Evolutionary conservation across 176 grass and related monocot species (phyloP).

Genomic region (Eleusine indica): DNA sequence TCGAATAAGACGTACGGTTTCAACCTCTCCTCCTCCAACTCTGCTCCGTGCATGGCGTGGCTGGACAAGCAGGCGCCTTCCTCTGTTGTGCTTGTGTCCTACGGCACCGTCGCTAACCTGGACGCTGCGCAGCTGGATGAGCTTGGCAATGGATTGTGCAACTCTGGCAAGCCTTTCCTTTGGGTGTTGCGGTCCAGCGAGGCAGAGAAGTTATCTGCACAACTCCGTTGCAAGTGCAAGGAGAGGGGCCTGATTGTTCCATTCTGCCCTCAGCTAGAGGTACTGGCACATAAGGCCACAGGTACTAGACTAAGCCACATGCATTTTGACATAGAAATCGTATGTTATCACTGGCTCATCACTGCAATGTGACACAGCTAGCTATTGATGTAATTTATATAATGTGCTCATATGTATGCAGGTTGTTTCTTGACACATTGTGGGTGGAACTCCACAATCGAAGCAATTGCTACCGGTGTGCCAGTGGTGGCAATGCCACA

Average conservation of each 20-base stretch:
- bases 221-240: background rate
- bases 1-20: constrained; percentile 42
- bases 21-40: constrained; percentile 4
- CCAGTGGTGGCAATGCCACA: constrained; percentile 44
- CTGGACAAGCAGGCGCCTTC: constrained; percentile 23
- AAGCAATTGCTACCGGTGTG: constrained; percentile 30
- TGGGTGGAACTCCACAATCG: constrained; percentile 55
- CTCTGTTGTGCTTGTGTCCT: constrained; percentile 49
- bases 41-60: constrained; percentile 31
- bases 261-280: constrained; percentile 45
- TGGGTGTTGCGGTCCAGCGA: constrained; percentile 24
- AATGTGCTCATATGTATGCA: background rate
- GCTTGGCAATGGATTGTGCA: constrained; percentile 16
- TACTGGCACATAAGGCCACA: constrained; percentile 41
- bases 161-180: constrained; percentile 19
- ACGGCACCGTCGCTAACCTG: constrained; percentile 30
- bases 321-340: too few relatives aligned
- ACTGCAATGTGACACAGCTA: too few relatives aligned
- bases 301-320: background rate
- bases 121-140: constrained; percentile 9
- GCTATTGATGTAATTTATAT: background rate
- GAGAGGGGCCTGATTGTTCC: background rate
- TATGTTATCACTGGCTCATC: too few relatives aligned
- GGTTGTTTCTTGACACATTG: constrained; percentile 62
- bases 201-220: background rate